Conservation (phyloP, 345 rosid species). For the Schrenkiella parvula region DNA sequence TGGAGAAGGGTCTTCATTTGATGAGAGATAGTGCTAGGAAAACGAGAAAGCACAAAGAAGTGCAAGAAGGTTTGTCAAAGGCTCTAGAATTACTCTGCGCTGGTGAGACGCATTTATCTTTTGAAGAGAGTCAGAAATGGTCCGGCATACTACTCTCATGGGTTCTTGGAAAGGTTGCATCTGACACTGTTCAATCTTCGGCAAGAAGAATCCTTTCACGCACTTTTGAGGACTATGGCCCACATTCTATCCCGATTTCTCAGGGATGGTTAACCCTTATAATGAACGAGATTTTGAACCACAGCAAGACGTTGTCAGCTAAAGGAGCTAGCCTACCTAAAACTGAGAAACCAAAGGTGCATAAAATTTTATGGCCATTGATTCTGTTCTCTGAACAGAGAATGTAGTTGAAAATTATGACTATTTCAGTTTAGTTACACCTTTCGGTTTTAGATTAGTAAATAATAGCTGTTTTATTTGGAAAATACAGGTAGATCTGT, state of each 20-base stretch:
- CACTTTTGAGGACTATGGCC: conserved; percentile 77
- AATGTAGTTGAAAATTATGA: background rate
- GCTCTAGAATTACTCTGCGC: conserved; percentile 70
- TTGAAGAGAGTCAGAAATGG: conserved; percentile 96
- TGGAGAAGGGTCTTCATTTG: conserved; percentile 81
- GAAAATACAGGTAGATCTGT: conserved; percentile 75
- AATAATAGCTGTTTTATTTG: conserved; percentile 26
- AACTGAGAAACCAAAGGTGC: conserved; percentile 66
- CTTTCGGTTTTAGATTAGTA: background rate
- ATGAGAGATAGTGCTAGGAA: conserved; percentile 75
- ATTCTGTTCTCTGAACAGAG: conserved; percentile 6
- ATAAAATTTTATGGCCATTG: conserved; percentile 13
- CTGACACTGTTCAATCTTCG: conserved; percentile 59
- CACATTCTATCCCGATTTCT: conserved; percentile 72
- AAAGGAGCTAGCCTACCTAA: conserved; percentile 59
- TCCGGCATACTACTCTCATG: conserved; percentile 77
- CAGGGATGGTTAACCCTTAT: conserved; percentile 92
- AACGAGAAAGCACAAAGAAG: conserved; percentile 58
- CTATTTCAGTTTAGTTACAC: background rate
- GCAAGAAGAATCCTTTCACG: conserved; percentile 73
- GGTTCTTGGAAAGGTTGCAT: conserved; percentile 62
- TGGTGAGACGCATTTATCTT: conserved; percentile 60
- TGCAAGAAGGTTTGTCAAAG: conserved; percentile 89
- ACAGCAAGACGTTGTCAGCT: conserved; percentile 47
- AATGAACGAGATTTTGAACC: conserved; percentile 57